Evolutionary conservation across 2,329 filamentous ascomycete genomes (phyloP), one percentile per base, ranked within the genome.

Genomic region (Lojkania enalia): DNA sequence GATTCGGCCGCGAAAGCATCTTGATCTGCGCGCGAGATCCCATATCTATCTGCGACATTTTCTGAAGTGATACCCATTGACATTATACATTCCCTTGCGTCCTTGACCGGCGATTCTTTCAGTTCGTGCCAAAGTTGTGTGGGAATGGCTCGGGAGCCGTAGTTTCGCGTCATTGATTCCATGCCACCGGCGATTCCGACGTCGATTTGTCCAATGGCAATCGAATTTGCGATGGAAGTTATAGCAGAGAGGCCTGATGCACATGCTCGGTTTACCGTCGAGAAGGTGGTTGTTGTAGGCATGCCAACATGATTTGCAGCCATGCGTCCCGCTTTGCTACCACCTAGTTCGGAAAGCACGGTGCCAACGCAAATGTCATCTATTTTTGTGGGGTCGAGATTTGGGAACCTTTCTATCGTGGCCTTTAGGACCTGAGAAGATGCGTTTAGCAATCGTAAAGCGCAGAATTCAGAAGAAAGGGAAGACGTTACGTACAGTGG

Each of bases 151-250:
- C 84, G 77, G 19, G 77, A 83, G 39, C 85, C 90, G 71, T 96
- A 96, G 73, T 96, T 96, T 54, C 86, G 76, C 52, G 89, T 95
- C 91, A 96, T 96, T 73, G 87, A 92, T 79, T 96, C 91, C 88
- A 95, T 96, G 20, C 91, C 91, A 2, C 88, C 91, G 7, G 85
- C 91, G 50, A 96, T 83, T 48, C 89, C 91, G 0, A 78, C 77
- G 50, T 84, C 80, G 39, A 92, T 86, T 57, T 82, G 80, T 1
- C 87, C 90, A 0, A 80, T 77, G n/a, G 83, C 80, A 57, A 96
- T 94, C 51, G 85, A 79, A 45, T 86, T 83, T 4, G 88, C 87
- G 2, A 95, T 77, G 12, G 77, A 74, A 1, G 89, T 86, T 39
- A 96, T 86, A 19, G 87, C 85, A 57, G 88, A 85, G 38, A 96